Conservation (phyloP, 2,329 filamentous ascomycete genomes). For the Sarocladiaceae sp. region DNA sequence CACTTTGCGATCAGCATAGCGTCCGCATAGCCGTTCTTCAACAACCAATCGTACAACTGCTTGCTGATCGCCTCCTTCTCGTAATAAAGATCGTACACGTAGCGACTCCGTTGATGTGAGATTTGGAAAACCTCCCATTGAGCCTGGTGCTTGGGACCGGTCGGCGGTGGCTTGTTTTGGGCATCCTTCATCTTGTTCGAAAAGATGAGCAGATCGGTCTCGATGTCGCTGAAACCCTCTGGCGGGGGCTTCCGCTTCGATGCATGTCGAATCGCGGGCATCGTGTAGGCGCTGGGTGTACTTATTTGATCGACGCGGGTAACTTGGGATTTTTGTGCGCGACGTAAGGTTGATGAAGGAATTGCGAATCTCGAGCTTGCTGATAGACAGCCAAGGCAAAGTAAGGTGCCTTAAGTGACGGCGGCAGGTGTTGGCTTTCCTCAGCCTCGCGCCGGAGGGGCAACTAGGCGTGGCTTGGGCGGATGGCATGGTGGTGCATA, state of each 20-base stretch:
- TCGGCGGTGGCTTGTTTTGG: constrained; percentile 79
- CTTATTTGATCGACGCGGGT: neutral
- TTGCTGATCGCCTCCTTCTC: constrained; percentile 94
- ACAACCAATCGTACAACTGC: constrained; percentile 86
- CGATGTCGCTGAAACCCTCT: constrained; percentile 81
- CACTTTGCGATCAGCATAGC: constrained; percentile 96
- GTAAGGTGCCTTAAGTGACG: neutral
- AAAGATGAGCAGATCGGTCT: constrained; percentile 80
- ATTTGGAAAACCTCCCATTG: constrained; percentile 98
- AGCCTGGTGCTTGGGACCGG: constrained; percentile 77
- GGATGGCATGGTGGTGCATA: neutral
- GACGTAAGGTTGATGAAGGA: neutral
- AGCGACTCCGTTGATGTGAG: constrained; percentile 81
- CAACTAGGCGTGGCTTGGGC: constrained; percentile 7
- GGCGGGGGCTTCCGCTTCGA: constrained; percentile 77
- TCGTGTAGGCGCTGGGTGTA: constrained; percentile 26
- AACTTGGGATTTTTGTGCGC: neutral
- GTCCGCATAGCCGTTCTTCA: constrained; percentile 96
- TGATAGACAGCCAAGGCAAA: too few species aligned
- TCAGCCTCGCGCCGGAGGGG: constrained; percentile 5
- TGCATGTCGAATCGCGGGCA: constrained; percentile 72
- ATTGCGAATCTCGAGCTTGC: too few species aligned
- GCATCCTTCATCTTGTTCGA: constrained; percentile 92
- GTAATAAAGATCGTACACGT: constrained; percentile 97
- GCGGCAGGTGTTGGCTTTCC: neutral